These are phyloP conservation scores for Nymphaea thermarum DNA, from an alignment of 164 flowering plant genomes.

Conservation along the genomic window DNA sequence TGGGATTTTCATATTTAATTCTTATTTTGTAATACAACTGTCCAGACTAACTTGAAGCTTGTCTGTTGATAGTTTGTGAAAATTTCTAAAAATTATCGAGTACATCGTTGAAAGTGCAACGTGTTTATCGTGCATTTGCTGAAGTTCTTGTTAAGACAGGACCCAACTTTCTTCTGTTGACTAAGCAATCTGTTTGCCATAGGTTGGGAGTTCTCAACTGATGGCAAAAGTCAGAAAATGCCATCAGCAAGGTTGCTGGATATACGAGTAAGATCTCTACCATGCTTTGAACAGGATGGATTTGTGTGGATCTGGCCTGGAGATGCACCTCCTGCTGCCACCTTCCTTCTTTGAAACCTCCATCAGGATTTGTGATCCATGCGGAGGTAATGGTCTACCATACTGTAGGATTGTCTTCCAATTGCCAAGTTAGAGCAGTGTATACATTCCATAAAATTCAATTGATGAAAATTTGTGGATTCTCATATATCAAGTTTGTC, in stretches of 20 bases:
- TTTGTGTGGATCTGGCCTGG: conserved; percentile 99
- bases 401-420: background rate
- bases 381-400: conserved; percentile 50
- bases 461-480: background rate
- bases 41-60: too few relatives aligned
- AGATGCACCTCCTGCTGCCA: conserved; percentile 62
- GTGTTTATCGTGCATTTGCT: too few relatives aligned
- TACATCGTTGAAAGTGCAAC: too few relatives aligned
- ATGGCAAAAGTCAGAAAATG: conserved; percentile 97
- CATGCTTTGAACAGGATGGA: conserved; percentile 90
- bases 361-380: conserved; percentile 74
- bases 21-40: too few relatives aligned
- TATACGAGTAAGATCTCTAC: conserved; percentile 63
- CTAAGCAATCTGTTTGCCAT: too few relatives aligned
- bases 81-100: too few relatives aligned
- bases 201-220: conserved; percentile 92
- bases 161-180: too few relatives aligned
- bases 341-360: conserved; percentile 74
- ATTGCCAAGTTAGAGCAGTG: background rate
- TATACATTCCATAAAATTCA: background rate
- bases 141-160: too few relatives aligned
- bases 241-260: conserved; percentile 66
- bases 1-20: too few relatives aligned
- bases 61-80: too few relatives aligned
- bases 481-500: background rate